These are phyloP conservation scores for Blastomyces percursus DNA, from an alignment of 2,329 filamentous ascomycete species.

Conservation along the genomic window DNA sequence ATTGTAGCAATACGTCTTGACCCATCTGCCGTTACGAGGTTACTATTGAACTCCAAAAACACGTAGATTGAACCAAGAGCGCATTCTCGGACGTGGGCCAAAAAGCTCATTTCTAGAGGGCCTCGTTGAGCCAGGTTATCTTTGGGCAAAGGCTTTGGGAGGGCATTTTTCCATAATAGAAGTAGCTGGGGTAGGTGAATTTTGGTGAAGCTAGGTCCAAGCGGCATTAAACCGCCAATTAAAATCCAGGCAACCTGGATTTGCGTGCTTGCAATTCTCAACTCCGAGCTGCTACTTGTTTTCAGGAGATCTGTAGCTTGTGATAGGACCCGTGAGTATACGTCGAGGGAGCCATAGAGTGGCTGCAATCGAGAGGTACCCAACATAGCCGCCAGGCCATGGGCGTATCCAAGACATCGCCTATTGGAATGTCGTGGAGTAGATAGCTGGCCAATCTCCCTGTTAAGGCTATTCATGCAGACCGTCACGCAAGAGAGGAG, in stretches of 20 bases:
- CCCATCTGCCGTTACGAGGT: slow-evolving; percentile 83
- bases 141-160: slow-evolving; percentile 87
- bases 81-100: slow-evolving; percentile 90
- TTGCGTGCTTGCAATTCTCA: slow-evolving; percentile 84
- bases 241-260: slow-evolving; percentile 97
- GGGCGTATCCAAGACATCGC: slow-evolving; percentile 79
- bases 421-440: slow-evolving; percentile 67
- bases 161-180: slow-evolving; percentile 90
- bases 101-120: slow-evolving; percentile 77
- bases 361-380: slow-evolving; percentile 82
- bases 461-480: slow-evolving; percentile 87
- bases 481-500: slow-evolving; percentile 83
- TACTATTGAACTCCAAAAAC: slow-evolving; percentile 87
- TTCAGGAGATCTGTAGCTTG: slow-evolving; percentile 90
- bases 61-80: slow-evolving; percentile 82
- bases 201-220: slow-evolving; percentile 97
- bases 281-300: slow-evolving; percentile 78
- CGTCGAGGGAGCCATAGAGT: slow-evolving; percentile 87
- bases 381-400: slow-evolving; percentile 79
- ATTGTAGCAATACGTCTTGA: slow-evolving; percentile 86
- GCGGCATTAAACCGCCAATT: slow-evolving; percentile 89
- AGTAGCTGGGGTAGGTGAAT: slow-evolving; percentile 92
- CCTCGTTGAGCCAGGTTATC: slow-evolving; percentile 79
- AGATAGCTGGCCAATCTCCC: slow-evolving; percentile 69
- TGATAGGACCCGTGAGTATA: slow-evolving; percentile 81